A percentile compares a stretch with the other conserved stretches of the same genome.
Conservation (phyloP, 2,329 filamentous ascomycete genomes). For the Xylaria arbuscula region DNA sequence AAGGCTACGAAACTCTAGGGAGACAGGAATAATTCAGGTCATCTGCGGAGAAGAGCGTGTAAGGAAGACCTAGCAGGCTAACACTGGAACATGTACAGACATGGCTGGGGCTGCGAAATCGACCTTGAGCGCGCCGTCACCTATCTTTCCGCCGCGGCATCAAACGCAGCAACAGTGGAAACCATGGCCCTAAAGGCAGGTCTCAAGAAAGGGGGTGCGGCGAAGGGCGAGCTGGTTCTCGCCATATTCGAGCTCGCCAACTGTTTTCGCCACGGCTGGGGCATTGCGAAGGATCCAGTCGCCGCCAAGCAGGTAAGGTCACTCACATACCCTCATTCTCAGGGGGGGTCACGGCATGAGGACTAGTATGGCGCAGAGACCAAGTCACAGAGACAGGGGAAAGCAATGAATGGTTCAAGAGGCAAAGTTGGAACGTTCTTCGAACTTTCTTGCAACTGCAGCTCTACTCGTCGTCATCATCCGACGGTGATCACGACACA, state of each 20-base stretch:
- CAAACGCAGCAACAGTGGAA: slow-evolving; percentile 90
- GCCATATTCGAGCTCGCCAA: slow-evolving; percentile 96
- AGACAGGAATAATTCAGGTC: background rate
- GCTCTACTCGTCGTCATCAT: slow-evolving; percentile 18
- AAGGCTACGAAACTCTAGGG: background rate
- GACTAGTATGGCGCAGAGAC: slow-evolving; percentile 12
- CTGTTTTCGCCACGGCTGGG: slow-evolving; percentile 95
- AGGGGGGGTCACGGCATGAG: slow-evolving; percentile 16
- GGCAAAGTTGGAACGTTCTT: slow-evolving; percentile 17
- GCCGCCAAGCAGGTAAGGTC: slow-evolving; percentile 78
- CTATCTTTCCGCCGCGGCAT: slow-evolving; percentile 88
- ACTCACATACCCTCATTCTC: slow-evolving; percentile 13
- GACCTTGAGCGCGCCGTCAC: slow-evolving; percentile 79
- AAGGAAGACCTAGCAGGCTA: slow-evolving; percentile 40
- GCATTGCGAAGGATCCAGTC: slow-evolving; percentile 83
- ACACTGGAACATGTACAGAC: slow-evolving; percentile 62
- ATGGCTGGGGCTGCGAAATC: slow-evolving; percentile 89
- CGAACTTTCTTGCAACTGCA: slow-evolving; percentile 17
- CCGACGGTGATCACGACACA: slow-evolving; percentile 14
- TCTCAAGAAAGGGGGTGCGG: slow-evolving; percentile 90
- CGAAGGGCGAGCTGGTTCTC: slow-evolving; percentile 94
- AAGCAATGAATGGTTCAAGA: slow-evolving; percentile 20
- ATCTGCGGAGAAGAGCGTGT: slow-evolving; percentile 6
- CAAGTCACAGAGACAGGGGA: slow-evolving; percentile 13
- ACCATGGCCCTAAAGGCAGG: slow-evolving; percentile 85